Base-by-base conservation (phyloP, 768 basidiomycete species). In the Myochromella boudieri region DNA sequence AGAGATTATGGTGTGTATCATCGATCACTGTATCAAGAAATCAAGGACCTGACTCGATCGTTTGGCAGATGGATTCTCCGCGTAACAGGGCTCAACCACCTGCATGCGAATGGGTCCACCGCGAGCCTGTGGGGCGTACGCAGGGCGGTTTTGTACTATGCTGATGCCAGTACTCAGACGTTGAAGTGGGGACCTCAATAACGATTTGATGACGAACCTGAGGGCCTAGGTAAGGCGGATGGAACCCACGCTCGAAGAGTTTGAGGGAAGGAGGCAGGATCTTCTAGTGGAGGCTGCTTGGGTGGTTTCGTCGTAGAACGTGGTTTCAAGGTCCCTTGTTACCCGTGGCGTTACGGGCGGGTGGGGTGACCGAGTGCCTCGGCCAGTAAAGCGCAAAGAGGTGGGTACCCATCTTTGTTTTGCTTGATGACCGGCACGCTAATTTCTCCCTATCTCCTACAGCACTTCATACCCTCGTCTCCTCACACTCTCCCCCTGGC, bases 311-410 rank as follows among this genome's bases (percentile, higher is more conserved):
- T 64, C 70, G 0, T 86, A 86, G 62, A 85, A 85, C 64, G 80
- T 85, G 78, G 83, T 86, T 6, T 84, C 82, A 15, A 70, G 84
- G 14, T 77, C 84, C 53, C 67, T 86, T 24, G 66, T 83, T 10
- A 71, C 81, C 0, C 69, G 79, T 9, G 82, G 85, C 52, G 78
- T 86, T 1, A 78, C 72, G 40, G 81, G 82, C 7, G 61, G 72
- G 52, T 69, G 72, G 0, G 71, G 77, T 34, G 58, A 63, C 15
- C 56, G 60, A 10, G 74, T 78, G 4, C 75, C 78, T 7, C 79
- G 77, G 77, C 77, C 77, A 2, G 51, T 75, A 20, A 69, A 77
- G 20, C 66, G 65, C 34, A 64, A 68, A 46, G 75, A 77, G 63
- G 76, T 75, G 49, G 48, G 55, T 32, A 14, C 32, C 15, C 3